Evolutionary conservation across 2,329 filamentous ascomycete genomes (phyloP), one percentile per base, ranked within the genome.

Genomic region (Colletotrichum magnum): DNA sequence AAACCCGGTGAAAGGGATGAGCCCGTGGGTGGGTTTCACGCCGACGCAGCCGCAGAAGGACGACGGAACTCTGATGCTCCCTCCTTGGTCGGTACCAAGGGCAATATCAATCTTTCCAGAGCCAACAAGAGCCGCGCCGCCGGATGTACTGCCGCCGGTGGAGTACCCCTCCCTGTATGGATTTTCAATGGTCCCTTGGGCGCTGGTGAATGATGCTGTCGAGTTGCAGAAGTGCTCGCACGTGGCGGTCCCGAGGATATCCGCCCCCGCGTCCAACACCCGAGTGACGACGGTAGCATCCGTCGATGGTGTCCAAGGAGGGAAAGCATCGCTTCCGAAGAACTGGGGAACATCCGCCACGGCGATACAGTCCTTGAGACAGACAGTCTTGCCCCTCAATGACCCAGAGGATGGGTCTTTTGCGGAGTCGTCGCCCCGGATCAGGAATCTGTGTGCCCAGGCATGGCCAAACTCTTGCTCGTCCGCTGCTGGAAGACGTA

Each of bases 181-280:
- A 52, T 85, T 87, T 12, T 87, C 78, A 6, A 87, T 79, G 1
- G 76, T 75, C 0, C 86, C 85, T 16, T 82, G 83, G 6, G 82
- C 82, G 43, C 80, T 82, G 0, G 83, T 86, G 68, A 83, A 86
- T 0, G 83, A 85, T 0, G 81, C 80, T 1, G 84, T 84, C 0
- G 82, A 84, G 68, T 83, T 83, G 70, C 85, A 88, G 56, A 85
- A 83, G 72, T 87, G 87, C 69, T 89, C 87, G 66, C 87, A 89
- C 0, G 82, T 82, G 1, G 85, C 80, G 1, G 85, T 88, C 12
- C 87, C 84, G 7, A 82, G 78, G 16, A 89, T 83, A 51, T 82
- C 74, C 0, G 82, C 87, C 0, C 87, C 87, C 2, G 84, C 85
- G 16, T 87, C 82, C 3, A 89, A 75, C 0, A 83, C 76, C 15